phyloP scores from a whole-genome alignment of 1,139 yeast genomes.

The Hyphopichia khmerensis region DNA sequence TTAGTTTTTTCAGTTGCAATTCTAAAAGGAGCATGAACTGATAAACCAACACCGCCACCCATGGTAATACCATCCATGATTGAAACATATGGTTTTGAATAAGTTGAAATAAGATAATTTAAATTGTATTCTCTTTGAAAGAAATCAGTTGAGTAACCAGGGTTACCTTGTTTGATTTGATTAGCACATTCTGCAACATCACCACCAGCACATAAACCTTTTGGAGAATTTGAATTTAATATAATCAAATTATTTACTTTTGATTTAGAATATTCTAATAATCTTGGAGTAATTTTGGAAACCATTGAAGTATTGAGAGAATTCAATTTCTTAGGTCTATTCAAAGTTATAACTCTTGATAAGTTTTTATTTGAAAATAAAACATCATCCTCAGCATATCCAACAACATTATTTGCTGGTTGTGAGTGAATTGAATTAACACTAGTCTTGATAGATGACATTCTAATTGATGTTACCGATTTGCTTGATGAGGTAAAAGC shows the following conservation, averaged over 20 bases:
- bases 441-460: not conserved
- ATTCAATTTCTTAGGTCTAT: slow-evolving; percentile 81
- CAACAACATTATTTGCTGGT: slow-evolving; percentile 7
- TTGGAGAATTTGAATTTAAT: slow-evolving; percentile 64
- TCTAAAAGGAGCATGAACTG: slow-evolving; percentile 92
- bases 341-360: slow-evolving; percentile 74
- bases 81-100: slow-evolving; percentile 80
- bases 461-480: not conserved
- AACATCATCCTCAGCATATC: slow-evolving; percentile 50
- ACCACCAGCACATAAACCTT: slow-evolving; percentile 86
- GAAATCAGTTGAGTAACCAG: slow-evolving; percentile 58
- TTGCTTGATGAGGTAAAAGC: not conserved
- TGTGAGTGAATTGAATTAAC: slow-evolving; percentile 1
- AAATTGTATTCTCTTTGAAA: slow-evolving; percentile 81
- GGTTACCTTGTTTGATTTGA: slow-evolving; percentile 47
- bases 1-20: slow-evolving; percentile 86
- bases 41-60: slow-evolving; percentile 98
- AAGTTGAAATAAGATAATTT: slow-evolving; percentile 77
- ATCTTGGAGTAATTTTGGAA: slow-evolving; percentile 66
- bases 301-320: slow-evolving; percentile 84
- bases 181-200: slow-evolving; percentile 81
- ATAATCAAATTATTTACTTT: slow-evolving; percentile 63
- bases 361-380: slow-evolving; percentile 61
- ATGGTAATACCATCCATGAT: slow-evolving; percentile 90
- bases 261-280: slow-evolving; percentile 74